Evolutionary conservation across 805 yeast species (phyloP), one percentile per base, ranked within the genome.

Genomic region (Candida patagonica): DNA sequence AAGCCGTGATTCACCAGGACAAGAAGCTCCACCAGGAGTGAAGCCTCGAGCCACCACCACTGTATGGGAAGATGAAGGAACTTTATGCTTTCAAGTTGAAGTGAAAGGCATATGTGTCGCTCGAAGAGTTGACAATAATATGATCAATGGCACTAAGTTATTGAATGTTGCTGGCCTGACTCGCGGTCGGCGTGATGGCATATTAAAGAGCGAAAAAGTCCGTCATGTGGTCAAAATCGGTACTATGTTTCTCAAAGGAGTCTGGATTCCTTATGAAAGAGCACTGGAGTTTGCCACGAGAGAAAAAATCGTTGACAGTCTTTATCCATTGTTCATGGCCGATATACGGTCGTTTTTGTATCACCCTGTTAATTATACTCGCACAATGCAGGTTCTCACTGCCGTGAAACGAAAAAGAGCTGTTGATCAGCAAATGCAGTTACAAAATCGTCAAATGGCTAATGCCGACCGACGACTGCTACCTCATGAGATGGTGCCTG

Each of bases 11-110:
- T 48, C 55, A 8, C 48, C 49, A 4, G 60, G 60, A 2, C 61
- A 56, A 41, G 41, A 35, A 13, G 43, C 50, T 7, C 57, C 56
- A 15, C 56, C 53, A 16, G 58, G 58, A 27, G 37, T 52, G 46
- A 54, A 58, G 41, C 77, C 78, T 21, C 56, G 76, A 37, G 84
- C 83, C 39, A 79, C 87, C 36, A 81, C 92, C 12, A 80, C 92
- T 13, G 72, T 80, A 70, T 84, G 94, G 94, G 92, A 83, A 57
- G 94, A 83, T 56, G 94, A 84, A 51, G 78, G 79, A 52, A 84
- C 94, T 1, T 61, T 83, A 32, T 83, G 94, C 56, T 83, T 81
- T 61, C 94, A 82, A 59, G 89, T 84, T 22, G 89, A 81, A 51
- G 85, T 84, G 40, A 77, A 79, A 47, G 82, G 84, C 43, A 82